Conservation (phyloP, 2,329 filamentous ascomycete species). For the Orbilia ellipsospora region DNA sequence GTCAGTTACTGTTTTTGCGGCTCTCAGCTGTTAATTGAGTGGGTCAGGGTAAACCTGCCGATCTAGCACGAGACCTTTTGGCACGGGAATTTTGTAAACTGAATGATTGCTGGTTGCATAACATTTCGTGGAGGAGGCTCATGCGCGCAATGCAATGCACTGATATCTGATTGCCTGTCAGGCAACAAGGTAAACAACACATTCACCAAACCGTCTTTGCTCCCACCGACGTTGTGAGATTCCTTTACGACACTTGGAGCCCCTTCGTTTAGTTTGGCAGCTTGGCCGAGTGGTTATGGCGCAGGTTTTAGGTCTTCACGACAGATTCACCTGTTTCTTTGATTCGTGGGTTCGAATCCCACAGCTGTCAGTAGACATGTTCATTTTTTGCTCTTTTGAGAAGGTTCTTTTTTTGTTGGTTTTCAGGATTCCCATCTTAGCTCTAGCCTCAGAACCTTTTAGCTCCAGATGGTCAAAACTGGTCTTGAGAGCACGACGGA, state of each 20-base stretch:
- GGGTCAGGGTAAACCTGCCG: conserved; percentile 16
- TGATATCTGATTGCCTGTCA: no score
- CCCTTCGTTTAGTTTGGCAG: conserved; percentile 33
- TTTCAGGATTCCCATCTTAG: no score
- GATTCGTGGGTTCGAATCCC: conserved; percentile 53
- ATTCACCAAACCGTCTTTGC: background rate
- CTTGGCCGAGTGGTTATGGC: conserved; percentile 54
- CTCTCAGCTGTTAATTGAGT: conserved; percentile 12
- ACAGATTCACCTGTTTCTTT: conserved; percentile 49
- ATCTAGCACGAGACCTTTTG: no score
- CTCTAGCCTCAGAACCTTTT: no score
- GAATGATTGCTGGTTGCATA: no score
- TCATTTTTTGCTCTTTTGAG: conserved; percentile 11
- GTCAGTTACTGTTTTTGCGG: conserved; percentile 22
- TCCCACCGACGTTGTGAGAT: background rate
- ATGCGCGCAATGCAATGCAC: no score
- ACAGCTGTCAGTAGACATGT: conserved; percentile 39
- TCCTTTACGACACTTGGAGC: conserved; percentile 10
- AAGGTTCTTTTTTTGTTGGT: no score
- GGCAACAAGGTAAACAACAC: background rate
- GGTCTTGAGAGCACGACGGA: no score
- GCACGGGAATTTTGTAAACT: no score
- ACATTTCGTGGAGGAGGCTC: no score
- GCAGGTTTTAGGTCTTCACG: conserved; percentile 47
- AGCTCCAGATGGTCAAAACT: no score